A percentile compares a stretch with the other conserved stretches of the same genome.
Evolutionary conservation across 495 filamentous ascomycete species (phyloP).

Genomic region (Chlorociboria aeruginascens): DNA sequence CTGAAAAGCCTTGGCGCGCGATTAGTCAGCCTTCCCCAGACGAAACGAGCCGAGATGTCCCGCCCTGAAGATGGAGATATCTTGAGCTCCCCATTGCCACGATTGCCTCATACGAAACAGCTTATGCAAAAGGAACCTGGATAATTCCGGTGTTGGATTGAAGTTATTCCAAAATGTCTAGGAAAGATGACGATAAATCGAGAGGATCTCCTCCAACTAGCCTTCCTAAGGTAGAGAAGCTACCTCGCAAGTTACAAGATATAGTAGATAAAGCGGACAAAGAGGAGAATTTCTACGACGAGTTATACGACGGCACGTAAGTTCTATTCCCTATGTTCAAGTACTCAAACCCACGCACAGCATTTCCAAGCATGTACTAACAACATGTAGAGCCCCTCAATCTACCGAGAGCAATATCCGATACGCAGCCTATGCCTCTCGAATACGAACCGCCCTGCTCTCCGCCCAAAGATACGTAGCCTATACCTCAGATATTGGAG

Average conservation of each 20-base stretch:
- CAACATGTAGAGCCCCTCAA: constrained; percentile 48
- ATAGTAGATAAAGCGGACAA: constrained; percentile 51
- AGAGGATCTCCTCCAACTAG: constrained; percentile 21
- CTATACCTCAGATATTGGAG: constrained; percentile 94
- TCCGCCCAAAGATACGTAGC: constrained; percentile 93
- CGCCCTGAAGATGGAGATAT: too few species aligned
- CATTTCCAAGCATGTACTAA: constrained; percentile 3
- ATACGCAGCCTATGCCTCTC: constrained; percentile 85
- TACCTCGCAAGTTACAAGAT: constrained; percentile 58
- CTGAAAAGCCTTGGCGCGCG: too few species aligned
- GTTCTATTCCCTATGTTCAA: constrained; percentile 19
- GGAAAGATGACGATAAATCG: constrained; percentile 14
- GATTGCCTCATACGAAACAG: too few species aligned
- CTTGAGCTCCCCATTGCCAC: too few species aligned
- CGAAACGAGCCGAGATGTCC: neutral
- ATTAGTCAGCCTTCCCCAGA: constrained; percentile 2
- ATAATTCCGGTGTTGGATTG: neutral
- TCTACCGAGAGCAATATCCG: constrained; percentile 76
- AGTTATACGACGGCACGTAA: constrained; percentile 69
- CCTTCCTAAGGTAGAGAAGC: constrained; percentile 46
- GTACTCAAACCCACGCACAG: neutral
- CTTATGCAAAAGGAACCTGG: neutral
- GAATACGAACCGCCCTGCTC: constrained; percentile 78
- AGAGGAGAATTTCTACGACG: constrained; percentile 68
- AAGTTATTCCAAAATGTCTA: constrained; percentile 13